Base-by-base conservation (phyloP, 2,329 filamentous ascomycete species). In the Fusarium sp. region DNA sequence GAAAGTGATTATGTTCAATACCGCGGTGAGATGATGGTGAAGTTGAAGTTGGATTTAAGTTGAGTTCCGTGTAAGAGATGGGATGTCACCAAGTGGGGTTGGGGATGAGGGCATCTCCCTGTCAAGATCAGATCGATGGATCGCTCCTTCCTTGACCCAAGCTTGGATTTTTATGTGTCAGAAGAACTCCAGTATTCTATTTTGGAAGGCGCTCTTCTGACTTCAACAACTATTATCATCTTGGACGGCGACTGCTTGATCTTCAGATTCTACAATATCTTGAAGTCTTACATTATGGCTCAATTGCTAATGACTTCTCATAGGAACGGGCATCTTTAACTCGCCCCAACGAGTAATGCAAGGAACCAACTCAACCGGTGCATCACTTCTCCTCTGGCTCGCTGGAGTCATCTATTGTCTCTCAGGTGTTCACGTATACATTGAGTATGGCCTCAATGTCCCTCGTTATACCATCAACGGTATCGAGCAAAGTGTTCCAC, bases 371-470 rank as follows among this genome's bases (percentile, higher is more conserved):
- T 80, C 77, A 34, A 75, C 78, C 1, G 79, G 78, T 5, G 72
- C 77, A 15, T 73, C 80, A 7, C 72, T 84, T 12, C 76, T 84
- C 12, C 74, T 84, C 27, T 84, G 82, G 82, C 62, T 81, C 16
- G 76, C 77, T 6, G 81, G 80, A 11, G 76, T 77, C 34, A 62
- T 83, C 20, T 82, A 83, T 59, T 78, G 80, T 58, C 68, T 80
- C 52, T 67, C 78, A 13, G 77, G 81, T 3, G 70, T 76, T 13
- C 79, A 81, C 29, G 80, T 81, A 11, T 81, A 80, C 58, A 77
- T 85, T 15, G 84, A 85, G 63, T 83, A 84, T 49, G 83, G 84
- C 4, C 78, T 85, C 20, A 83, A 82, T 30, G 78, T 84, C 29
- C 84, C 84, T 13, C 78, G 82, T 22, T 82, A 81, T 54, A 74